These are phyloP conservation scores for Corchorus olitorius DNA, from an alignment of 345 rosid species.

Conservation along the genomic window DNA sequence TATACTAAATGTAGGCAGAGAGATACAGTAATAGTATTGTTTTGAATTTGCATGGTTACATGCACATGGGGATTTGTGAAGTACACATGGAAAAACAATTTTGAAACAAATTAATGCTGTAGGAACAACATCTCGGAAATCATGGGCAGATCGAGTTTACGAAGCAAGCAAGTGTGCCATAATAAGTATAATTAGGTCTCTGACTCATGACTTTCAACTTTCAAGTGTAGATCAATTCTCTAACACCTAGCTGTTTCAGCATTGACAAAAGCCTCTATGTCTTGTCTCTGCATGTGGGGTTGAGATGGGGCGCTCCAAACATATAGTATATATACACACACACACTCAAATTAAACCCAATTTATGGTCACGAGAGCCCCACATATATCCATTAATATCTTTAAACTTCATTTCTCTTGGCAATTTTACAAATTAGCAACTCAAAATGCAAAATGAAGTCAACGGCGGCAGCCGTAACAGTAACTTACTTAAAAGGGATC, in stretches of 20 bases:
- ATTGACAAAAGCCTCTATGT: background rate
- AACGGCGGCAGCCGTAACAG: too few relatives aligned
- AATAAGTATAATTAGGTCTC: slow-evolving; percentile 21
- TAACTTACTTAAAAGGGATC: too few relatives aligned
- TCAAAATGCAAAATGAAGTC: too few relatives aligned
- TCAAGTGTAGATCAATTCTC: background rate
- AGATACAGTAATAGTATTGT: too few relatives aligned
- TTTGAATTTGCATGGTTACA: slow-evolving; percentile 1
- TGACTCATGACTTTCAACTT: background rate
- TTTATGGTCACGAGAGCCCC: too few relatives aligned
- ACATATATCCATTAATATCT: too few relatives aligned
- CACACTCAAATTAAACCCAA: too few relatives aligned
- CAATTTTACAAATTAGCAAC: too few relatives aligned
- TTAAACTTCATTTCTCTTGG: too few relatives aligned
- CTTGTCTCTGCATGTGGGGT: too few relatives aligned
- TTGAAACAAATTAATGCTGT: background rate
- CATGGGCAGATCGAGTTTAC: slow-evolving; percentile 30
- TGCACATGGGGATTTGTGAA: background rate
- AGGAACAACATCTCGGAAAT: slow-evolving; percentile 27
- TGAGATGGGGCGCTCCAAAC: too few relatives aligned
- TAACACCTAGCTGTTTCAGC: background rate
- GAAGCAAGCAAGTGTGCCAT: slow-evolving; percentile 16
- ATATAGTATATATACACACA: too few relatives aligned
- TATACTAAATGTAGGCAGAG: background rate
- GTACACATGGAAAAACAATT: background rate